Percentiles rank a stretch among this genome's conserved stretches.
Evolutionary conservation across 2,329 filamentous ascomycete species (phyloP).

Genomic region (Xylaria sp.): DNA sequence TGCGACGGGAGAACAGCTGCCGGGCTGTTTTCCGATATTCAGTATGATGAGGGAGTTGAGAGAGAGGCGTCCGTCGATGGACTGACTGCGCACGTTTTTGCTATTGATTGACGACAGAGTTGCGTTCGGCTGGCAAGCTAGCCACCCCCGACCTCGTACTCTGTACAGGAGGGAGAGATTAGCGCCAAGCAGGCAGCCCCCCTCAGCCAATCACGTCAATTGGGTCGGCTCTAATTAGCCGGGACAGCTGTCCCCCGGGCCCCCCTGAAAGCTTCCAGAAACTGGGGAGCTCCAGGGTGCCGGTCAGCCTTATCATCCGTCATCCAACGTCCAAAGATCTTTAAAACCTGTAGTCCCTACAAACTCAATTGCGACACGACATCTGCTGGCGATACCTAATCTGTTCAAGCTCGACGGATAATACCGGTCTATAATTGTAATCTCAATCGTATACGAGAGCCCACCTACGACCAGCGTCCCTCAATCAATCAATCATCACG

Average conservation of each 20-base stretch:
- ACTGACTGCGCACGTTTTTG: not conserved
- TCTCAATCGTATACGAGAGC: not conserved
- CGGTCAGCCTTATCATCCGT: conserved; percentile 19
- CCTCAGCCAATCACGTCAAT: not conserved
- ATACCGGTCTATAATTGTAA: not conserved
- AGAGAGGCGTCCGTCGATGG: not conserved
- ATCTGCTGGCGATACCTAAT: not conserved
- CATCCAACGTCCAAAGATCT: not conserved
- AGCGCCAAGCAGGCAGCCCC: not conserved
- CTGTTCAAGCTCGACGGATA: not conserved
- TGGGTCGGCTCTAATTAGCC: too few species aligned
- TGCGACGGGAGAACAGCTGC: not conserved
- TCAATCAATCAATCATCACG: not conserved
- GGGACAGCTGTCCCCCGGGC: too few species aligned
- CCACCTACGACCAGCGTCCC: not conserved
- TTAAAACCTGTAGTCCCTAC: not conserved
- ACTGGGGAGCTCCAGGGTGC: conserved; percentile 12
- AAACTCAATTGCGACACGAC: not conserved
- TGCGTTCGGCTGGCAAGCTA: not conserved
- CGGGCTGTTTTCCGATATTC: too few species aligned
- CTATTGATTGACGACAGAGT: not conserved
- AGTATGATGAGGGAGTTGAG: not conserved
- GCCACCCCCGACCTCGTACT: too few species aligned
- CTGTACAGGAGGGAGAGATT: not conserved
- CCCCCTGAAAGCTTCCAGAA: conserved; percentile 11